Evolutionary conservation across 768 basidiomycete species (phyloP).

Genomic region (Phallus indusiatus): DNA sequence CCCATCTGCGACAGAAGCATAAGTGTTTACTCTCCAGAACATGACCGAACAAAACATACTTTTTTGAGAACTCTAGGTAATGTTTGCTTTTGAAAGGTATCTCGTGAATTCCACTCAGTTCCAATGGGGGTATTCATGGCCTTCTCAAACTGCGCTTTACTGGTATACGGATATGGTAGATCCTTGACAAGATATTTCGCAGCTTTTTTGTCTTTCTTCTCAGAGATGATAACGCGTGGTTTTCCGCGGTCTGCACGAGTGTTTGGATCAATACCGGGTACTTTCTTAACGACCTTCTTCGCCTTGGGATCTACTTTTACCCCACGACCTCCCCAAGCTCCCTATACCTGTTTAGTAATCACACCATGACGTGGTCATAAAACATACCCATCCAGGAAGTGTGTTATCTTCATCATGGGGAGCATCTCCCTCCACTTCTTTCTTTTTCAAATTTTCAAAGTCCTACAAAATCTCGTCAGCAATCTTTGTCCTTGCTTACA

Average conservation of each 20-base stretch:
- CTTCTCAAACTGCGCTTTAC: constrained; percentile 85
- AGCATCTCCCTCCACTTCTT: constrained; percentile 79
- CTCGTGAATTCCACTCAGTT: constrained; percentile 87
- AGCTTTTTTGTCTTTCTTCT: constrained; percentile 92
- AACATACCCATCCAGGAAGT: constrained; percentile 86
- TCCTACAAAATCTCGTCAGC: constrained; percentile 37
- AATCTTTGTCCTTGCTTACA: not conserved
- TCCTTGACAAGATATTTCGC: constrained; percentile 84
- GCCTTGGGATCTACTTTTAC: constrained; percentile 49
- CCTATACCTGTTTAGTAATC: constrained; percentile 34
- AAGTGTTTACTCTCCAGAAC: not conserved
- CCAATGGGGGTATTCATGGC: constrained; percentile 76
- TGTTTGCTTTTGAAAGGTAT: constrained; percentile 76
- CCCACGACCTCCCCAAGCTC: constrained; percentile 86
- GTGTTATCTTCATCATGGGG: constrained; percentile 83
- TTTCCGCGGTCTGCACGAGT: constrained; percentile 79
- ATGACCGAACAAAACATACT: constrained; percentile 30
- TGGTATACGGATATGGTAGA: constrained; percentile 90
- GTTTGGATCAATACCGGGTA: constrained; percentile 71
- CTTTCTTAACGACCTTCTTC: constrained; percentile 67
- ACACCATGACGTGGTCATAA: constrained; percentile 2
- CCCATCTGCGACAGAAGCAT: constrained; percentile 43
- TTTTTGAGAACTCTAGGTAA: constrained; percentile 83
- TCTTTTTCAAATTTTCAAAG: constrained; percentile 76
- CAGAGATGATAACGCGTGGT: constrained; percentile 88